A percentile compares a stretch with the other conserved stretches of the same genome.
These are phyloP conservation scores for Colletotrichum sansevieriae DNA, from an alignment of 2,329 filamentous ascomycete genomes.

Conservation along the genomic window DNA sequence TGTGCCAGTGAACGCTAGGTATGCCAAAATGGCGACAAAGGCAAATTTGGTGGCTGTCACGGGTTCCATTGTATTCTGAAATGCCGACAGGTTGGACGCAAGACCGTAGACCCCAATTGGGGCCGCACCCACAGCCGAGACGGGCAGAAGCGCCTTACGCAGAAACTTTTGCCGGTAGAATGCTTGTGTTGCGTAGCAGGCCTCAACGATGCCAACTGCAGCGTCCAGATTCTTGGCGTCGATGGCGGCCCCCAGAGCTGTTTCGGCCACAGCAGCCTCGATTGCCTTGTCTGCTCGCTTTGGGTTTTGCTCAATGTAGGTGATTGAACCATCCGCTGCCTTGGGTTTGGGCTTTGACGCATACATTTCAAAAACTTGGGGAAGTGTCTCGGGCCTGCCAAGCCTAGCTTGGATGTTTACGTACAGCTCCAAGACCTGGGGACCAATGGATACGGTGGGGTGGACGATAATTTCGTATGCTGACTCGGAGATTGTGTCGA, in stretches of 20 bases:
- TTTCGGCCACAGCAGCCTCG: constrained; percentile 75
- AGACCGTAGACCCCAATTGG: constrained; percentile 79
- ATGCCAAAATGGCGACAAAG: constrained; percentile 85
- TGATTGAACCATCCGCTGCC: constrained; percentile 68
- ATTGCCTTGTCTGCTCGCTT: constrained; percentile 79
- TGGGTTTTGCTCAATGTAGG: constrained; percentile 74
- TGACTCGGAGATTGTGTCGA: constrained; percentile 67
- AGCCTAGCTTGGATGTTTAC: constrained; percentile 82
- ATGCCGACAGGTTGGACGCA: constrained; percentile 73
- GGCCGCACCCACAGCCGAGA: constrained; percentile 65
- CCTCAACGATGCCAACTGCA: constrained; percentile 81
- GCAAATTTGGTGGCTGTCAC: constrained; percentile 80
- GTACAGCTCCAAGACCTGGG: constrained; percentile 78
- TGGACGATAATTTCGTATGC: constrained; percentile 80
- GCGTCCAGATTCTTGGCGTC: constrained; percentile 81
- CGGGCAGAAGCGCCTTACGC: constrained; percentile 72
- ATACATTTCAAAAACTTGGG: constrained; percentile 84
- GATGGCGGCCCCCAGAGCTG: constrained; percentile 84
- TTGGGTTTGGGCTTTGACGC: constrained; percentile 83
- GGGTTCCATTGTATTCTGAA: constrained; percentile 83
- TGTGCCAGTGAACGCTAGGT: constrained; percentile 83
- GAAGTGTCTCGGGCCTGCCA: constrained; percentile 80
- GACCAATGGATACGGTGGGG: constrained; percentile 84
- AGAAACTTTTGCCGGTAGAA: constrained; percentile 77
- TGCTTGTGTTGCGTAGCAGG: constrained; percentile 75